Conservation (phyloP, 495 filamentous ascomycete species). For the Daldinia loculata region DNA sequence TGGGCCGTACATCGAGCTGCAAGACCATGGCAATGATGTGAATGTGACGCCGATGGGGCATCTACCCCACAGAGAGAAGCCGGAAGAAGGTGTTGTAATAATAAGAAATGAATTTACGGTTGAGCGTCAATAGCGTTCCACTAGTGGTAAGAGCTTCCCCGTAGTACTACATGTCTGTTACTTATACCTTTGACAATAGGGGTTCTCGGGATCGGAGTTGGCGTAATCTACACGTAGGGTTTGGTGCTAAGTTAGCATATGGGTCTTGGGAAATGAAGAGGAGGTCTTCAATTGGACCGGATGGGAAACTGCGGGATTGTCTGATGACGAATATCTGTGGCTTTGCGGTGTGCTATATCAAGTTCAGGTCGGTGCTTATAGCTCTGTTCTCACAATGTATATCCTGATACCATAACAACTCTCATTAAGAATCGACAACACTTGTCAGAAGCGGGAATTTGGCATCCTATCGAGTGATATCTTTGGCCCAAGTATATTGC, state of each 20-base stretch:
- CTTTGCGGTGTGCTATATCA: background rate
- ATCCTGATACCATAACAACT: background rate
- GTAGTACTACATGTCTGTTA: background rate
- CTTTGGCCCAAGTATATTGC: no score
- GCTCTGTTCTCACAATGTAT: background rate
- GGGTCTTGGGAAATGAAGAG: background rate
- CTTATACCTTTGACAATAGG: background rate
- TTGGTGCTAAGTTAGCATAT: background rate
- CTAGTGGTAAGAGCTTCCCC: background rate
- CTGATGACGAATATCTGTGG: background rate
- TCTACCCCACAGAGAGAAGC: background rate
- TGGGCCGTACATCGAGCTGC: background rate
- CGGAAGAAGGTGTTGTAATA: slow-evolving; percentile 3
- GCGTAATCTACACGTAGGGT: background rate
- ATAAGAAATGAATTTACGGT: background rate
- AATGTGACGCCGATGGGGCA: background rate
- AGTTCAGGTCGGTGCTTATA: background rate
- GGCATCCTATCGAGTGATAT: background rate
- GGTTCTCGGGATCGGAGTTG: background rate
- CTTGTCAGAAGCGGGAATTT: background rate
- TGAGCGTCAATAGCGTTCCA: background rate
- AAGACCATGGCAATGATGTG: background rate
- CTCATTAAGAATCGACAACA: background rate
- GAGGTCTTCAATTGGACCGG: background rate
- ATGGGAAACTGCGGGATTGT: background rate